These are phyloP conservation scores for Anacardium occidentale DNA, from an alignment of 345 rosid genomes.

Conservation along the genomic window DNA sequence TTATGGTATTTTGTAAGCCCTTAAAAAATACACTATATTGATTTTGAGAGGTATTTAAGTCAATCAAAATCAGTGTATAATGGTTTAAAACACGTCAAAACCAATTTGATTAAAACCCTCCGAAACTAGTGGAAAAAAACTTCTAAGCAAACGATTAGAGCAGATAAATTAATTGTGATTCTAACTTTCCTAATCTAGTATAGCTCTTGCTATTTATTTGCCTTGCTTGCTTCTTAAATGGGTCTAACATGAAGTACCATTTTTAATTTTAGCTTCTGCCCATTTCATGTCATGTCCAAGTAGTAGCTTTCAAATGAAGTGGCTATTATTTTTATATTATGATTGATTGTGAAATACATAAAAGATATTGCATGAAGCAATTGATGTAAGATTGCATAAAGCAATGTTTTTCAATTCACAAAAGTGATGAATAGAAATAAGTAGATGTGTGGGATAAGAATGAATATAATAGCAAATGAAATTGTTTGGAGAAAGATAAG, in stretches of 20 bases:
- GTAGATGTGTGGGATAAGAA: slow-evolving; percentile 12
- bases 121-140: too few relatives aligned
- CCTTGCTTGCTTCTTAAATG: not conserved
- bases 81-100: too few relatives aligned
- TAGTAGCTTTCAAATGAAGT: slow-evolving; percentile 31
- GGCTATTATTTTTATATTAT: not conserved
- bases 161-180: not conserved
- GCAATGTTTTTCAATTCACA: not conserved
- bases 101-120: too few relatives aligned
- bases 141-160: too few relatives aligned
- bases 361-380: slow-evolving; percentile 1
- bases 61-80: too few relatives aligned
- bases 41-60: too few relatives aligned
- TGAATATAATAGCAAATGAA: not conserved
- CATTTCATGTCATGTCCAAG: slow-evolving; percentile 16
- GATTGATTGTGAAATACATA: not conserved
- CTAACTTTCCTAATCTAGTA: slow-evolving; percentile 14
- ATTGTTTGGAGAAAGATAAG: not conserved
- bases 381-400: slow-evolving; percentile 5
- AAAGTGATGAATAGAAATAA: not conserved
- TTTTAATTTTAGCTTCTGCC: not conserved
- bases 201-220: slow-evolving; percentile 5
- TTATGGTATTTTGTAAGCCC: too few relatives aligned
- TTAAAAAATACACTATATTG: too few relatives aligned
- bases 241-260: too few relatives aligned